phyloP scores from a whole-genome alignment of 2,329 filamentous ascomycete genomes.

The Sporothrix inflata region DNA sequence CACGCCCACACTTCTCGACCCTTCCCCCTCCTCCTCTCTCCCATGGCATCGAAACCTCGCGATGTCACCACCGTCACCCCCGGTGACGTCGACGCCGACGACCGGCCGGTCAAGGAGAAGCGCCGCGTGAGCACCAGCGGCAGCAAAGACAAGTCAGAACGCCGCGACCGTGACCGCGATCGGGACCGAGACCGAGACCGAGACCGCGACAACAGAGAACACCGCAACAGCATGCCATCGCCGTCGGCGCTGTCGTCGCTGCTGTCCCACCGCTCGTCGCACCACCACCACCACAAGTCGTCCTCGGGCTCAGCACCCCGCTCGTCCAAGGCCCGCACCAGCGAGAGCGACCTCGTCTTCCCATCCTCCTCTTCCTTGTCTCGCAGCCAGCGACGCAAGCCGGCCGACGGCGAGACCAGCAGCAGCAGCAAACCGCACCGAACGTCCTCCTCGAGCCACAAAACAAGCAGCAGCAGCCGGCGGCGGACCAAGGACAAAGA shows the following conservation, averaged over 20 bases:
- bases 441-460: slow-evolving; percentile 21
- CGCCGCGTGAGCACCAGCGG: slow-evolving; percentile 26
- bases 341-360: slow-evolving; percentile 32
- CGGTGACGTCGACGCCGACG: slow-evolving; percentile 25
- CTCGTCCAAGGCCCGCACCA: slow-evolving; percentile 24
- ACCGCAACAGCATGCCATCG: slow-evolving; percentile 25
- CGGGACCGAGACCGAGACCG: slow-evolving; percentile 24
- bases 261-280: slow-evolving; percentile 24
- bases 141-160: slow-evolving; percentile 24
- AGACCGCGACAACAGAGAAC: slow-evolving; percentile 12
- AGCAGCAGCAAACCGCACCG: slow-evolving; percentile 21
- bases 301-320: slow-evolving; percentile 11
- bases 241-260: slow-evolving; percentile 30
- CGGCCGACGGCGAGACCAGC: slow-evolving; percentile 4
- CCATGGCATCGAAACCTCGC: slow-evolving; percentile 28
- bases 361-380: slow-evolving; percentile 19
- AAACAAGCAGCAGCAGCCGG: slow-evolving; percentile 19
- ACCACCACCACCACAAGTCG: slow-evolving; percentile 25
- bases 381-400: slow-evolving; percentile 25
- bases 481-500: slow-evolving; percentile 24
- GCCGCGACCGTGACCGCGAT: slow-evolving; percentile 12
- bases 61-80: slow-evolving; percentile 21
- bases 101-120: slow-evolving; percentile 26
- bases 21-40: background rate
- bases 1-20: background rate